Percentiles rank a stretch among this genome's conserved stretches.
phyloP scores from a whole-genome alignment of 139 green algal species.

The Tetraselmis striata region DNA sequence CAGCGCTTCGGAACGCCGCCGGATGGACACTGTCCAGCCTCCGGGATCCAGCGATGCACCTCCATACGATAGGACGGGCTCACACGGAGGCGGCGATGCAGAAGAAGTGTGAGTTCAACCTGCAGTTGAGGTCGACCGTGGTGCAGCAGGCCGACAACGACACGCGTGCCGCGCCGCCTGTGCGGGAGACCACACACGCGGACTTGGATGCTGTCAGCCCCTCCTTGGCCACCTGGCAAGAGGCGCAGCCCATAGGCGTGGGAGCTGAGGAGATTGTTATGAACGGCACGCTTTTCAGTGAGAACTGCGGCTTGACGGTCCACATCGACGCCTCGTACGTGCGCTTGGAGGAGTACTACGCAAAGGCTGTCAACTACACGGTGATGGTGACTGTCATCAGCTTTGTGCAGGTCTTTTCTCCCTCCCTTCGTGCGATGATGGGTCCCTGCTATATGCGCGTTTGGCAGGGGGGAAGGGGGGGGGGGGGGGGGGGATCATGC shows the following conservation, averaged over 20 bases:
- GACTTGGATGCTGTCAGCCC: constrained; percentile 7
- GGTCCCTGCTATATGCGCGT: too few species aligned
- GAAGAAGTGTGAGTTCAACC: constrained; percentile 29
- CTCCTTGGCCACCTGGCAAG: constrained; percentile 7
- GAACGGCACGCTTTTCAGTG: constrained; percentile 38
- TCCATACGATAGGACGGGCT: background rate
- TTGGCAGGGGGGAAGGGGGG: too few species aligned
- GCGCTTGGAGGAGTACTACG: constrained; percentile 59
- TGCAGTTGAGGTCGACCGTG: constrained; percentile 18
- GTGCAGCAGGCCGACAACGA: background rate
- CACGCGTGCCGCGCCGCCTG: background rate
- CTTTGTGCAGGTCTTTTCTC: constrained; percentile 28
- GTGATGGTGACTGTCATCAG: constrained; percentile 53
- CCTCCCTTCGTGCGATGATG: too few species aligned
- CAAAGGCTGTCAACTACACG: constrained; percentile 72
- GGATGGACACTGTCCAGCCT: background rate
- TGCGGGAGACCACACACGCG: too few species aligned
- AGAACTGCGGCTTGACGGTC: constrained; percentile 45
- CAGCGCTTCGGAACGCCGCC: constrained; percentile 20
- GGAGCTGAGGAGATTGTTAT: constrained; percentile 21
- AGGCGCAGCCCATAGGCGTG: background rate
- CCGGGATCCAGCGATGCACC: background rate
- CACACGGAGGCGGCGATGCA: constrained; percentile 12
- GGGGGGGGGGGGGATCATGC: too few species aligned
- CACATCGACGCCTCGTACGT: constrained; percentile 39